Evolutionary conservation across 2,329 filamentous ascomycete genomes (phyloP).

Genomic region (Phyllosticta citribraziliensis): DNA sequence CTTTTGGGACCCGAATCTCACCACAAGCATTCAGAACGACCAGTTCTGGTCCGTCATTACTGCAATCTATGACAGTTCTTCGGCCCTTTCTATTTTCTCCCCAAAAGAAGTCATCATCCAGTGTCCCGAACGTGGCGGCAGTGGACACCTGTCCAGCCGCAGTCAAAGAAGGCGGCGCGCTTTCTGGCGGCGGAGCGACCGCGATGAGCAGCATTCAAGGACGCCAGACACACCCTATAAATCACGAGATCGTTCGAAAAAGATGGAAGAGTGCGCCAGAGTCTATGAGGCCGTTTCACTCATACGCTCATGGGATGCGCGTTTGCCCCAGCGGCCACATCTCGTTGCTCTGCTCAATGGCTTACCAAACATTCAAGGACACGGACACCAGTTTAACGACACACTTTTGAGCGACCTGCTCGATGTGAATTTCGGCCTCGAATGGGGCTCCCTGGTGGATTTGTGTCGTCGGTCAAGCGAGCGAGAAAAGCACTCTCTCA

Average conservation of each 20-base stretch:
- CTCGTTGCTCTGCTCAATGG: neutral
- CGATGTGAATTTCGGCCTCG: slow-evolving; percentile 23
- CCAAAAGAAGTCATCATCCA: neutral
- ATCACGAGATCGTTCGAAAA: neutral
- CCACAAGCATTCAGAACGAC: slow-evolving; percentile 24
- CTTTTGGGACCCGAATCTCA: slow-evolving; percentile 20
- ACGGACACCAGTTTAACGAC: slow-evolving; percentile 18
- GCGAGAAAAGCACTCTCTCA: slow-evolving; percentile 27
- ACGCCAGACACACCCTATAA: neutral
- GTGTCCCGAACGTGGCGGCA: neutral
- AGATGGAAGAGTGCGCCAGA: neutral
- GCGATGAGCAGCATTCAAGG: accelerated
- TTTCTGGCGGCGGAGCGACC: neutral
- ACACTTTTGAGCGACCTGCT: slow-evolving; percentile 33
- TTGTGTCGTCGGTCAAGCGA: slow-evolving; percentile 21
- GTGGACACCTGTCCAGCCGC: neutral
- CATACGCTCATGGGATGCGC: neutral
- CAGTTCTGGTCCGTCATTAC: slow-evolving; percentile 15
- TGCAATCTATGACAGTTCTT: slow-evolving; percentile 13
- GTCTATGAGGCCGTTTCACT: slow-evolving; percentile 1
- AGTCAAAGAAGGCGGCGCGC: neutral
- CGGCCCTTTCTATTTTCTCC: slow-evolving; percentile 11
- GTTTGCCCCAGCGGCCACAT: neutral
- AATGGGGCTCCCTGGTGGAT: slow-evolving; percentile 38
- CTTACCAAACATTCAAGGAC: neutral